Evolutionary conservation across 2,329 filamentous ascomycete genomes (phyloP).

Genomic region (Apiospora kogelbergensis): DNA sequence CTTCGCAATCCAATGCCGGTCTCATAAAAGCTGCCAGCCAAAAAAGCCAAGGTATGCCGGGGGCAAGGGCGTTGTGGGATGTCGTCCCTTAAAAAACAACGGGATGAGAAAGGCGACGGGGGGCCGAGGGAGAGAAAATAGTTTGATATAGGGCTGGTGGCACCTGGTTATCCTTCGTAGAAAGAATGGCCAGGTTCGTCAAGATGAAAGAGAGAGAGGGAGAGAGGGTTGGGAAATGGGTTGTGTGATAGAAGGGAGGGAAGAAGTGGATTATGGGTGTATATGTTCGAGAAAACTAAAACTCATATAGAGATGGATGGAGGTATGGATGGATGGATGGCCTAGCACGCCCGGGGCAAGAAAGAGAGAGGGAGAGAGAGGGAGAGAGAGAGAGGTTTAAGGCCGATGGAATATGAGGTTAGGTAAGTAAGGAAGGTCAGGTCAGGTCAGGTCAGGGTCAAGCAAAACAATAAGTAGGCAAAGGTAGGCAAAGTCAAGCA

Average conservation of each 20-base stretch:
- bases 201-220: neutral
- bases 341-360: slow-evolving; percentile 10
- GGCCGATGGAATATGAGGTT: slow-evolving; percentile 14
- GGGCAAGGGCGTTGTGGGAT: neutral
- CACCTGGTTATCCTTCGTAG: neutral
- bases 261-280: slow-evolving; percentile 16
- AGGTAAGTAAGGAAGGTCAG: slow-evolving; percentile 14
- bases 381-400: slow-evolving; percentile 12
- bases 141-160: neutral
- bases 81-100: neutral
- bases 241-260: slow-evolving; percentile 8
- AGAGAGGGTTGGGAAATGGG: neutral
- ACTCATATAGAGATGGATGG: neutral
- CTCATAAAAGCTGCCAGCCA: slow-evolving; percentile 1
- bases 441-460: slow-evolving; percentile 7
- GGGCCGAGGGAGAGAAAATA: neutral
- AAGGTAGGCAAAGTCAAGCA: slow-evolving; percentile 12
- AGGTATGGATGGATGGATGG: neutral
- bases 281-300: slow-evolving; percentile 9
- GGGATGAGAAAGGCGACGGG: neutral
- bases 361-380: slow-evolving; percentile 19
- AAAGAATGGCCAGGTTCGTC: neutral
- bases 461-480: slow-evolving; percentile 15
- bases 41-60: slow-evolving; percentile 6
- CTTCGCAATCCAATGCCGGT: slow-evolving; percentile 2